These are phyloP conservation scores for Raphanus raphanistrum DNA, from an alignment of 345 rosid species.

Conservation along the genomic window DNA sequence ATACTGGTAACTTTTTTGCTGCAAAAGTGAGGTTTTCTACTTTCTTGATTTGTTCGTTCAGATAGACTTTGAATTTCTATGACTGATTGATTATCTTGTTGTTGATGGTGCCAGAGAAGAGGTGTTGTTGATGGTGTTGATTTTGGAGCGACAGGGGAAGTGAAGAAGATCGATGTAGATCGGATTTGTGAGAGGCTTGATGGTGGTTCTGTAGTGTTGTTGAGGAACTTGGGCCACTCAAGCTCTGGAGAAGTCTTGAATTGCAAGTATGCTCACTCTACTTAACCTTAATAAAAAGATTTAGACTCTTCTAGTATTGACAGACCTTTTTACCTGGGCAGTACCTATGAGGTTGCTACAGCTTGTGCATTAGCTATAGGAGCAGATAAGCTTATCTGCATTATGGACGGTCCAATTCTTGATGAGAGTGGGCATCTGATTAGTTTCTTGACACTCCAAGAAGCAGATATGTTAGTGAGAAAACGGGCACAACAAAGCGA, in stretches of 20 bases:
- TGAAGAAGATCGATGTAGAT: slow-evolving; percentile 81
- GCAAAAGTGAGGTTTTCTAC: slow-evolving; percentile 60
- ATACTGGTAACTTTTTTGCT: slow-evolving; percentile 95
- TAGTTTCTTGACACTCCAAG: slow-evolving; percentile 81
- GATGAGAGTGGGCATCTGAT: slow-evolving; percentile 84
- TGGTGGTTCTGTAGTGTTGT: slow-evolving; percentile 71
- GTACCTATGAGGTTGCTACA: slow-evolving; percentile 98
- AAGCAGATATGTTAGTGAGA: slow-evolving; percentile 86
- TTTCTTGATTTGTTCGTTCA: background rate
- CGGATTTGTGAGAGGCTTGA: slow-evolving; percentile 90
- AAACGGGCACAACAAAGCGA: slow-evolving; percentile 88
- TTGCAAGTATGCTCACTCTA: slow-evolving; percentile 77
- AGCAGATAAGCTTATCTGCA: slow-evolving; percentile 93
- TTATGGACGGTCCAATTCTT: slow-evolving; percentile 86
- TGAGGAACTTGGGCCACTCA: slow-evolving; percentile 92
- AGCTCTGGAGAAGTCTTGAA: slow-evolving; percentile 96
- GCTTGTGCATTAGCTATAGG: slow-evolving; percentile 95
- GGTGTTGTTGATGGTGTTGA: slow-evolving; percentile 95
- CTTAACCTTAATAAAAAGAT: background rate
- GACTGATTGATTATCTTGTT: background rate
- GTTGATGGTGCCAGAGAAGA: slow-evolving; percentile 53
- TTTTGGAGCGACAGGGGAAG: slow-evolving; percentile 95
- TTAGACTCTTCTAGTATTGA: background rate
- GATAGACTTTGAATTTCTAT: background rate
- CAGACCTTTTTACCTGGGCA: slow-evolving; percentile 36